Evolutionary conservation across 306 rosid species (phyloP).

Genomic region (Canavalia ensiformis): DNA sequence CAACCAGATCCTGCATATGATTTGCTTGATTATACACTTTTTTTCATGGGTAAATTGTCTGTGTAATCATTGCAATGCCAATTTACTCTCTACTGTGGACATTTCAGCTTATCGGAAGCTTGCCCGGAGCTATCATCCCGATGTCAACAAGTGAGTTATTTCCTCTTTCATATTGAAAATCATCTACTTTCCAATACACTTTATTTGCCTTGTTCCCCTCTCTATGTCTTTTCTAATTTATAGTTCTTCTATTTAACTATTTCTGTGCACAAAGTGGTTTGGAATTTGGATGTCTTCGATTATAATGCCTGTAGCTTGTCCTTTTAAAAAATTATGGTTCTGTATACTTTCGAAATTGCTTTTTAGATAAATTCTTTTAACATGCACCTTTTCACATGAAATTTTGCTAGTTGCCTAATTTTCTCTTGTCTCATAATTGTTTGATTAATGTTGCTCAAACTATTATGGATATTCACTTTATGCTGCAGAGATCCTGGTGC

Average conservation of each 20-base stretch:
- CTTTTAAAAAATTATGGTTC: background rate
- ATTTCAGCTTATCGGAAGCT: slow-evolving; percentile 96
- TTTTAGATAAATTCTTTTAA: slow-evolving; percentile 13
- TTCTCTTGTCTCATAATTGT: background rate
- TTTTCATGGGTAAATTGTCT: background rate
- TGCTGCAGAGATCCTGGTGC: slow-evolving; percentile 87
- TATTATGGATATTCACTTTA: slow-evolving; percentile 28
- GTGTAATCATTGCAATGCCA: slow-evolving; percentile 24
- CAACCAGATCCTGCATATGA: slow-evolving; percentile 13
- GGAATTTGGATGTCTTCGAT: slow-evolving; percentile 19
- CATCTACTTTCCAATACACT: slow-evolving; percentile 26
- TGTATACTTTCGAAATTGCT: slow-evolving; percentile 9
- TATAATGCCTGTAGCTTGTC: slow-evolving; percentile 23
- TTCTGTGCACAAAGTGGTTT: background rate
- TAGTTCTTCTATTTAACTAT: slow-evolving; percentile 19
- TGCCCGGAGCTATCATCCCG: slow-evolving; percentile 95
- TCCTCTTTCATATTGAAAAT: slow-evolving; percentile 4
- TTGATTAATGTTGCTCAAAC: slow-evolving; percentile 26
- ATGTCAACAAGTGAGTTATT: slow-evolving; percentile 91
- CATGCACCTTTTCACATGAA: slow-evolving; percentile 17
- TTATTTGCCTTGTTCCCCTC: slow-evolving; percentile 30
- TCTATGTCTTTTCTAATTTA: background rate
- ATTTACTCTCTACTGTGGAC: slow-evolving; percentile 33
- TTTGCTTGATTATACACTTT: slow-evolving; percentile 23
- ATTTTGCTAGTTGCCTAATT: slow-evolving; percentile 31